Conservation (phyloP, 2,329 filamentous ascomycete species). For the Mycosphaerella arachidis region DNA sequence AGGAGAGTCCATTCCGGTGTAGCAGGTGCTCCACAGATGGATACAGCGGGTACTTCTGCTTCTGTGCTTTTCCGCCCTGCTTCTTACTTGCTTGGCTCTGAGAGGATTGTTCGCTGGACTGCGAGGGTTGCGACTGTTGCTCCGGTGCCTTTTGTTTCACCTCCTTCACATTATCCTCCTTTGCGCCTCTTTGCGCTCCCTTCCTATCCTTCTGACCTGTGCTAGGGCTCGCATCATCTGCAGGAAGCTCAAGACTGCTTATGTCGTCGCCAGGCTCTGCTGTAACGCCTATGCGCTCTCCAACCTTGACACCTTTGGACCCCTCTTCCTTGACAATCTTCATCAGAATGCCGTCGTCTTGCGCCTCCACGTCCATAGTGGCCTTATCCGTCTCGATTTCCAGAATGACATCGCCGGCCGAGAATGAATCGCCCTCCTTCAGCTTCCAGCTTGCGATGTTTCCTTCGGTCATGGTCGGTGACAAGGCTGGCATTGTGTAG, state of each 20-base stretch:
- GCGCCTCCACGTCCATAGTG: slow-evolving; percentile 90
- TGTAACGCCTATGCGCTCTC: slow-evolving; percentile 74
- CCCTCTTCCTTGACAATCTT: slow-evolving; percentile 75
- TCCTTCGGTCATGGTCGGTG: slow-evolving; percentile 90
- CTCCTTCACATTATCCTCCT: slow-evolving; percentile 12
- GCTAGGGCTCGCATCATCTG: slow-evolving; percentile 51
- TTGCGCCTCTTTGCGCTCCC: slow-evolving; percentile 8
- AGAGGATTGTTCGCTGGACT: slow-evolving; percentile 5
- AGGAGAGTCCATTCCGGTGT: slow-evolving; percentile 70
- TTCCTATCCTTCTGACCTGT: slow-evolving; percentile 13
- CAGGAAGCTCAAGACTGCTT: slow-evolving; percentile 66
- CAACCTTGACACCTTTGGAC: slow-evolving; percentile 71
- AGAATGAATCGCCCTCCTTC: slow-evolving; percentile 79
- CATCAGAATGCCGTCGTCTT: slow-evolving; percentile 80
- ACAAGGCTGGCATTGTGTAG: slow-evolving; percentile 86
- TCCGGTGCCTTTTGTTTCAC: slow-evolving; percentile 8
- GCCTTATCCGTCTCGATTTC: slow-evolving; percentile 95
- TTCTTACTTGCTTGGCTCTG: slow-evolving; percentile 9
- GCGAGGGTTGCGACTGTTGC: slow-evolving; percentile 6
- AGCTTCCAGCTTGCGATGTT: slow-evolving; percentile 82
- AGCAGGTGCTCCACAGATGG: slow-evolving; percentile 82
- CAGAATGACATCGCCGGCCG: slow-evolving; percentile 78
- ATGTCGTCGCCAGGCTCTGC: slow-evolving; percentile 80
- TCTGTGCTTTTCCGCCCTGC: slow-evolving; percentile 47
- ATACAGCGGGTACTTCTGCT: slow-evolving; percentile 67